Evolutionary conservation across 805 yeast species (phyloP).

Genomic region (Spathaspora girioi): DNA sequence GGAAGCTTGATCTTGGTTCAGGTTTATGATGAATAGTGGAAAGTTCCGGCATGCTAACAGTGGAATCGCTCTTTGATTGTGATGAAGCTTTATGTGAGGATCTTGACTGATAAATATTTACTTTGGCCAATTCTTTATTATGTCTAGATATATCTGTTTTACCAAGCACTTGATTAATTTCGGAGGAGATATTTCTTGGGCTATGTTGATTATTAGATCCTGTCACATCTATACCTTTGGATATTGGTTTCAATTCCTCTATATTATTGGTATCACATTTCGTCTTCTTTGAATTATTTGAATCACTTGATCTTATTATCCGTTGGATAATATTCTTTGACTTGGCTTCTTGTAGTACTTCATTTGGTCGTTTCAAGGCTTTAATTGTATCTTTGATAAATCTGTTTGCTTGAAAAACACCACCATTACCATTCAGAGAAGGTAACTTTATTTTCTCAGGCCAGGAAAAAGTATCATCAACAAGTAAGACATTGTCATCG

Average conservation of each 20-base stretch:
- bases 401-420: not conserved
- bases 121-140: not conserved
- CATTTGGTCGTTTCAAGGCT: not conserved
- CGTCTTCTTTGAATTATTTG: not conserved
- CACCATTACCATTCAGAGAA: too few relatives aligned
- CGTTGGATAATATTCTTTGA: not conserved
- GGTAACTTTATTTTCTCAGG: not conserved
- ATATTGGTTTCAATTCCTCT: too few relatives aligned
- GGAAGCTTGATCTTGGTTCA: too few relatives aligned
- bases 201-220: too few relatives aligned
- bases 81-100: too few relatives aligned
- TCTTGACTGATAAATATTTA: not conserved
- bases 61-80: too few relatives aligned
- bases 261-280: too few relatives aligned
- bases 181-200: too few relatives aligned
- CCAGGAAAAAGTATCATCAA: not conserved
- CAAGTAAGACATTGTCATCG: not conserved
- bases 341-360: not conserved
- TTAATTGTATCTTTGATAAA: not conserved
- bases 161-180: not conserved
- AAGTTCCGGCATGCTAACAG: too few relatives aligned
- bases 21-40: too few relatives aligned
- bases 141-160: not conserved
- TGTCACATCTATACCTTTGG: too few relatives aligned
- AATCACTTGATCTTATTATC: not conserved